Evolutionary conservation across 495 filamentous ascomycete species (phyloP).

Genomic region (Aspergillus homomorphus): DNA sequence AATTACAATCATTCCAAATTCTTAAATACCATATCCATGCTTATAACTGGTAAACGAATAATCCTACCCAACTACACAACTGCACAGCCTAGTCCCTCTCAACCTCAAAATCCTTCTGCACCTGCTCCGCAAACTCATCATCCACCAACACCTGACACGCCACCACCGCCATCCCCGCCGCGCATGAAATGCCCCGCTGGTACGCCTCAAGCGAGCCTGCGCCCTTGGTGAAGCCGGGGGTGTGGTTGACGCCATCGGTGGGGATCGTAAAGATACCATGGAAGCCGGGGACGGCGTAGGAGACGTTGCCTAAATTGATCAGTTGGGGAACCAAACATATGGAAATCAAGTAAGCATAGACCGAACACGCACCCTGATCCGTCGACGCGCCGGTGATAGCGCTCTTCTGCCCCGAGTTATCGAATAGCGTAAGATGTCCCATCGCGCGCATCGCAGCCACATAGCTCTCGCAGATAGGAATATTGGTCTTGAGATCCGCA

Average conservation of each 20-base stretch:
- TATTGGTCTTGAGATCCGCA: conserved; percentile 50
- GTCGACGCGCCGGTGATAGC: conserved; percentile 30
- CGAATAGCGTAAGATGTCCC: conserved; percentile 39
- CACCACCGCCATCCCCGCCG: conserved; percentile 55
- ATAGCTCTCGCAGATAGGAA: conserved; percentile 48
- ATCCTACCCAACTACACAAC: neutral
- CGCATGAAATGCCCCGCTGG: conserved; percentile 45
- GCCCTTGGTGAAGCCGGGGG: conserved; percentile 50
- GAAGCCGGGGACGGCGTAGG: conserved; percentile 55
- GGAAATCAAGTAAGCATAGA: neutral
- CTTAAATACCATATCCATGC: too few relatives aligned
- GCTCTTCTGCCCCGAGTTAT: conserved; percentile 34
- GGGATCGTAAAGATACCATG: conserved; percentile 55
- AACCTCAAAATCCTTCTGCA: conserved; percentile 28
- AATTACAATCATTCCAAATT: too few relatives aligned
- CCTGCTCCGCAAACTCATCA: conserved; percentile 30
- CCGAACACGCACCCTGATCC: conserved; percentile 37
- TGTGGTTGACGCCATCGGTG: conserved; percentile 51
- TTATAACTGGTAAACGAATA: neutral
- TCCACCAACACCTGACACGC: conserved; percentile 49
- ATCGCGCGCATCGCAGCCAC: conserved; percentile 47
- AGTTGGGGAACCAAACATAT: neutral
- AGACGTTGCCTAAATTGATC: conserved; percentile 50
- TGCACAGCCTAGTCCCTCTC: neutral
- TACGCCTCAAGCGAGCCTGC: conserved; percentile 50